Evolutionary conservation across 306 rosid species (phyloP).

Genomic region (Argentina anserina): DNA sequence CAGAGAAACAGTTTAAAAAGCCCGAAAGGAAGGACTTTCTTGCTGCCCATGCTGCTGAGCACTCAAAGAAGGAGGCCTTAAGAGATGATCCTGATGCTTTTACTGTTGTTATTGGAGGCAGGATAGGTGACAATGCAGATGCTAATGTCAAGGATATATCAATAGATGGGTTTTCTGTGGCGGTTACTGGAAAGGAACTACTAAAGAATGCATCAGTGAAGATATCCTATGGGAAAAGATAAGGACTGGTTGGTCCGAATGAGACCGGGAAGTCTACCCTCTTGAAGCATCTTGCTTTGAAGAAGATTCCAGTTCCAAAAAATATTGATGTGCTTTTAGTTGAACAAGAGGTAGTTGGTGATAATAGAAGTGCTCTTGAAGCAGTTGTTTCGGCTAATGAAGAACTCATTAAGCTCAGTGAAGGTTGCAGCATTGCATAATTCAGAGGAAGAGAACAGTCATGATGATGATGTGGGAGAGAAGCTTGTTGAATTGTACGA

Average conservation of each 20-base stretch:
- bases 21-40: conserved; percentile 2
- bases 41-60: conserved; percentile 9
- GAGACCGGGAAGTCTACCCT: conserved; percentile 8
- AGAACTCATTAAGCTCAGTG: conserved; percentile 1
- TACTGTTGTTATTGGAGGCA: conserved; percentile 7
- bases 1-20: neutral
- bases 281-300: conserved; percentile 5
- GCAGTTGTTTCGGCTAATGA: conserved; percentile 10
- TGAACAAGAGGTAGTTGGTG: conserved; percentile 10
- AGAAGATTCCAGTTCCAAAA: conserved; percentile 8
- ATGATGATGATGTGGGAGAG: neutral
- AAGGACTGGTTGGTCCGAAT: neutral
- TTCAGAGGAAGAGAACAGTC: conserved; percentile 1
- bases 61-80: neutral
- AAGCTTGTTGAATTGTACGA: conserved; percentile 2
- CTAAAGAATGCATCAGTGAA: conserved; percentile 9
- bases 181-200: conserved; percentile 4
- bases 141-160: conserved; percentile 6
- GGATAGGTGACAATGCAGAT: conserved; percentile 7
- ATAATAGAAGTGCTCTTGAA: conserved; percentile 4
- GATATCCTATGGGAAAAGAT: conserved; percentile 4
- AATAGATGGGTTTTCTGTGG: neutral
- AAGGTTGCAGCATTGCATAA: conserved; percentile 1
- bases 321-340: neutral
- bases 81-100: neutral